Conservation (phyloP, 768 basidiomycete genomes). For the Porpolomopsis calyptriformis region DNA sequence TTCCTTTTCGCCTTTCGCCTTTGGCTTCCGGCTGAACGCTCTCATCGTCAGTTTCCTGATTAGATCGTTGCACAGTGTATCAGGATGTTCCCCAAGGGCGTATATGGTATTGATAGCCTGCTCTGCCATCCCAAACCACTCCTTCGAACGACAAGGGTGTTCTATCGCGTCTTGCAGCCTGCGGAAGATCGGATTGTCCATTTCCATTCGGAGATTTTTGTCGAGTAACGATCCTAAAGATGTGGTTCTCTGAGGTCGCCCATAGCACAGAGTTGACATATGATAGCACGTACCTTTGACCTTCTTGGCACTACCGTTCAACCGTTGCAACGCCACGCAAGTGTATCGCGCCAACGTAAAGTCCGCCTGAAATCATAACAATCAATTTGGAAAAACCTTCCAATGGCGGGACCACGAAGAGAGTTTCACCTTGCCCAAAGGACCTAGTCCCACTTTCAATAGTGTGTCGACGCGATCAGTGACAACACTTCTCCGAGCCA, state of each 20-base stretch:
- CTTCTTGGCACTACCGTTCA: constrained; percentile 94
- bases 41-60: constrained; percentile 71
- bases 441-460: constrained; percentile 79
- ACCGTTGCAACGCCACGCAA: constrained; percentile 82
- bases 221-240: constrained; percentile 71
- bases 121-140: constrained; percentile 96
- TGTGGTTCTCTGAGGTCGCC: constrained; percentile 4
- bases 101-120: constrained; percentile 97
- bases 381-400: neutral
- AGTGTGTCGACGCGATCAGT: constrained; percentile 73
- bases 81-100: constrained; percentile 87
- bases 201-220: constrained; percentile 75
- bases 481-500: constrained; percentile 69
- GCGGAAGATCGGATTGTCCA: constrained; percentile 78
- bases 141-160: constrained; percentile 68
- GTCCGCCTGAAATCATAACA: constrained; percentile 46
- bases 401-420: neutral
- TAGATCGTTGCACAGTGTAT: constrained; percentile 66
- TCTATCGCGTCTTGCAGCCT: constrained; percentile 77
- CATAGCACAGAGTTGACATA: too few relatives aligned
- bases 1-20: constrained; percentile 12
- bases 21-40: constrained; percentile 44
- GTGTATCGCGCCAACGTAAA: constrained; percentile 87
- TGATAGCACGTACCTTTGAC: constrained; percentile 60
- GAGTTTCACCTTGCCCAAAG: constrained; percentile 59